phyloP scores from a whole-genome alignment of 441 rosid genomes.

The Rhodomyrtus psidioides region DNA sequence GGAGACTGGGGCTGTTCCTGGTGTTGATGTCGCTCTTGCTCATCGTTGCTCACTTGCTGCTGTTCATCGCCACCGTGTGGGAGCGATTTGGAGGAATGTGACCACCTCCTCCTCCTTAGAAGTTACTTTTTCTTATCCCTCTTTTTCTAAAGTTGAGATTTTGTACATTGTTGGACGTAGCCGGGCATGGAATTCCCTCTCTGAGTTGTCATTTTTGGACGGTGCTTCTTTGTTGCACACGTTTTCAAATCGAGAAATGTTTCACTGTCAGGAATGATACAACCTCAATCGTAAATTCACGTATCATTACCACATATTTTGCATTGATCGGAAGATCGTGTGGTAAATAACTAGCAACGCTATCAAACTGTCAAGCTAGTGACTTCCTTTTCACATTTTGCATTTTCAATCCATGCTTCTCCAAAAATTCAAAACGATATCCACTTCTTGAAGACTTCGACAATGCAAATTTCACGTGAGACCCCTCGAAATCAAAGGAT shows the following conservation, averaged over 20 bases:
- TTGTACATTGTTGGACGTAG: not conserved
- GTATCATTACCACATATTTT: too few species aligned
- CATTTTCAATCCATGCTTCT: not conserved
- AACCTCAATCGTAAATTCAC: too few species aligned
- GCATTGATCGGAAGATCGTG: too few species aligned
- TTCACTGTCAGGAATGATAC: too few species aligned
- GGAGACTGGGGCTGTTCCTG: slow-evolving; percentile 56
- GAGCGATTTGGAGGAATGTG: slow-evolving; percentile 16
- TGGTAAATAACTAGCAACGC: too few species aligned
- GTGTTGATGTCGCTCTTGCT: slow-evolving; percentile 46
- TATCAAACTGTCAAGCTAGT: too few species aligned
- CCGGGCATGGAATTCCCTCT: not conserved
- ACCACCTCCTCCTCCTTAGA: not conserved
- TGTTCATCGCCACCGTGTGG: slow-evolving; percentile 58
- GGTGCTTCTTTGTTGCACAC: not conserved
- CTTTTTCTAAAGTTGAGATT: not conserved
- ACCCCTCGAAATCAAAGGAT: not conserved
- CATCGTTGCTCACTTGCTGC: slow-evolving; percentile 34
- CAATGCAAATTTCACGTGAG: too few species aligned
- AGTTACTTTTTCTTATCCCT: not conserved
- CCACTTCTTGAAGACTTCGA: not conserved
- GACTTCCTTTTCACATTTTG: not conserved
- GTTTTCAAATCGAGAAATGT: not conserved
- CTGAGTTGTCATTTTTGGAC: not conserved
- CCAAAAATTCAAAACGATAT: too few species aligned